Conservation (phyloP, 495 filamentous ascomycete genomes). For the Annulohypoxylon maeteangense region DNA sequence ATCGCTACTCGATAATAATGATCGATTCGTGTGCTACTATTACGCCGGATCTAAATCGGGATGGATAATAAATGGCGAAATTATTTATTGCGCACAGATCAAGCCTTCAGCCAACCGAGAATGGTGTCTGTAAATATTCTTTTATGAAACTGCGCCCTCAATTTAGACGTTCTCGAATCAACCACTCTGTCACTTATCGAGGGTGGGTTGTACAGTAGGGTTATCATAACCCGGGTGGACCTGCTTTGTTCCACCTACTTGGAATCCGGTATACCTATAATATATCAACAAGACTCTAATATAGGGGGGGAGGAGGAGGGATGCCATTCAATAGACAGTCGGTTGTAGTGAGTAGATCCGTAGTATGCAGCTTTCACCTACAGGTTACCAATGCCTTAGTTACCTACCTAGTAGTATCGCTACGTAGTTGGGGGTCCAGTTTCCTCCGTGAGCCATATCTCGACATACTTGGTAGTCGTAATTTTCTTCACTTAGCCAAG, state of each 20-base stretch:
- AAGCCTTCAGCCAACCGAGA: background rate
- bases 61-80: conserved; percentile 7
- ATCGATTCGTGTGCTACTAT: conserved; percentile 2
- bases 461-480: conserved; percentile 22
- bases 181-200: conserved; percentile 9
- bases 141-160: conserved; percentile 10
- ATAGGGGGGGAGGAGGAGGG: conserved; percentile 21
- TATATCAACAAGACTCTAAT: conserved; percentile 18
- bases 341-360: conserved; percentile 27
- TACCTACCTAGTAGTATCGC: too few species aligned
- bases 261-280: conserved; percentile 24
- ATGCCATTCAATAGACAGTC: conserved; percentile 27
- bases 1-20: conserved; percentile 18
- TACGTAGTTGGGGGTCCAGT: conserved; percentile 14
- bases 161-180: conserved; percentile 10
- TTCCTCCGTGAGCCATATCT: conserved; percentile 25
- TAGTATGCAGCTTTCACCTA: conserved; percentile 1
- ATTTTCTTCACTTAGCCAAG: conserved; percentile 4
- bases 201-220: conserved; percentile 22
- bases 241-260: conserved; percentile 26
- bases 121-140: background rate
- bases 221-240: conserved; percentile 17
- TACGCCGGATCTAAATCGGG: conserved; percentile 6
- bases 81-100: conserved; percentile 9
- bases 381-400: conserved; percentile 25